phyloP scores from a whole-genome alignment of 805 yeast genomes.

The Hanseniaspora vineae region DNA sequence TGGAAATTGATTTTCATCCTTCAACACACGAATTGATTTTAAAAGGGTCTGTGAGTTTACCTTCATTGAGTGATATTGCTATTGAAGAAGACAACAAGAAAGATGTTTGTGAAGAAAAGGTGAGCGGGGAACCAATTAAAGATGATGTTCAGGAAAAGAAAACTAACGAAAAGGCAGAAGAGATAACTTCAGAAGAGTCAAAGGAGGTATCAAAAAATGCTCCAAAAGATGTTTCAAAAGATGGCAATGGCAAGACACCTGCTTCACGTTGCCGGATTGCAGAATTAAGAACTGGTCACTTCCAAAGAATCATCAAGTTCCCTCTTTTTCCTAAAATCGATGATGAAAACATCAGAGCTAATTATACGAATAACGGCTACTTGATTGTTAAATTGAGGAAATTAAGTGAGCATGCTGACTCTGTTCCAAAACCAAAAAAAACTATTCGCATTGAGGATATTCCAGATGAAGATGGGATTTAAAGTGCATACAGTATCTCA shows the following conservation, averaged over 20 bases:
- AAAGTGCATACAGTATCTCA: neutral
- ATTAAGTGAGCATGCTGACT: conserved; percentile 12
- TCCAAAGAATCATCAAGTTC: conserved; percentile 44
- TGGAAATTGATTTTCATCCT: conserved; percentile 48
- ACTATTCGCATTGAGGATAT: conserved; percentile 35
- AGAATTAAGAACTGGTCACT: conserved; percentile 44
- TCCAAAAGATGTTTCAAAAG: too few species aligned
- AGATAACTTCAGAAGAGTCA: too few species aligned
- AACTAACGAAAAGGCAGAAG: conserved; percentile 16
- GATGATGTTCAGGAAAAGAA: neutral
- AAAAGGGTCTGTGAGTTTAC: conserved; percentile 27
- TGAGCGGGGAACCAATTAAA: conserved; percentile 20
- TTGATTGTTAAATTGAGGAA: conserved; percentile 42
- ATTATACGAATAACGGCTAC: conserved; percentile 38
- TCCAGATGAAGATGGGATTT: conserved; percentile 26
- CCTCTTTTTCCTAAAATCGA: conserved; percentile 39
- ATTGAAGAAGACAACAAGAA: conserved; percentile 14
- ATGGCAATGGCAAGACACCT: too few species aligned
- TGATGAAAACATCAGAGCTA: conserved; percentile 42
- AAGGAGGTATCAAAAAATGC: too few species aligned
- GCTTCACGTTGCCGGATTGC: conserved; percentile 18
- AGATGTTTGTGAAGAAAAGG: conserved; percentile 27
- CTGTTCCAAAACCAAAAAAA: conserved; percentile 29
- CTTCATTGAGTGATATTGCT: neutral
- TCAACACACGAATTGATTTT: conserved; percentile 39